Conservation (phyloP, 345 rosid species). For the Rhodomyrtus tomentosa region DNA sequence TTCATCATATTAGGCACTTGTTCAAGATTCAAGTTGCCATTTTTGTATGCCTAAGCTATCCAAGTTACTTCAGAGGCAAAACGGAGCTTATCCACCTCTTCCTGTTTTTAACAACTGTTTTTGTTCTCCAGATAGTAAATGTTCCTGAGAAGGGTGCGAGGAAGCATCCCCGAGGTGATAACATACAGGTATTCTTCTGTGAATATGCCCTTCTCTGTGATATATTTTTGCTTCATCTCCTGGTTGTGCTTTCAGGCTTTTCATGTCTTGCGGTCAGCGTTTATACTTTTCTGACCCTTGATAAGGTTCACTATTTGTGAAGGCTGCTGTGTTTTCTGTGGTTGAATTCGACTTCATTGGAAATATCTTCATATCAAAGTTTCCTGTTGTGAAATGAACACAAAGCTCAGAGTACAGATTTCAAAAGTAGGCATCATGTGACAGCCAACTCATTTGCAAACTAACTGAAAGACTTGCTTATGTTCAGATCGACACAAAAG, state of each 20-base stretch:
- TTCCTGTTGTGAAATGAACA: neutral
- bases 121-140: conserved; percentile 59
- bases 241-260: neutral
- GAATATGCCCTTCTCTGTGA: neutral
- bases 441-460: neutral
- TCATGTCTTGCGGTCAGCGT: neutral
- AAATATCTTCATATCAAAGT: neutral
- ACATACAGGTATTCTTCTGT: conserved; percentile 57
- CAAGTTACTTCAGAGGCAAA: neutral
- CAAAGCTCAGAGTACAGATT: neutral
- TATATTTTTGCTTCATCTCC: neutral
- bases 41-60: neutral
- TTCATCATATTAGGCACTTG: neutral
- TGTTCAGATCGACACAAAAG: conserved; percentile 82
- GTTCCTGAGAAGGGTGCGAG: conserved; percentile 99
- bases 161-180: conserved; percentile 96
- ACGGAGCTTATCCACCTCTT: neutral
- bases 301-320: neutral
- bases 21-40: neutral
- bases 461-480: neutral
- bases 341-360: neutral
- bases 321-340: neutral
- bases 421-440: neutral
- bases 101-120: neutral
- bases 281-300: neutral